These are phyloP conservation scores for Globisporangium orthogonon DNA, from an alignment of 352 stramenopile species.

Conservation along the genomic window DNA sequence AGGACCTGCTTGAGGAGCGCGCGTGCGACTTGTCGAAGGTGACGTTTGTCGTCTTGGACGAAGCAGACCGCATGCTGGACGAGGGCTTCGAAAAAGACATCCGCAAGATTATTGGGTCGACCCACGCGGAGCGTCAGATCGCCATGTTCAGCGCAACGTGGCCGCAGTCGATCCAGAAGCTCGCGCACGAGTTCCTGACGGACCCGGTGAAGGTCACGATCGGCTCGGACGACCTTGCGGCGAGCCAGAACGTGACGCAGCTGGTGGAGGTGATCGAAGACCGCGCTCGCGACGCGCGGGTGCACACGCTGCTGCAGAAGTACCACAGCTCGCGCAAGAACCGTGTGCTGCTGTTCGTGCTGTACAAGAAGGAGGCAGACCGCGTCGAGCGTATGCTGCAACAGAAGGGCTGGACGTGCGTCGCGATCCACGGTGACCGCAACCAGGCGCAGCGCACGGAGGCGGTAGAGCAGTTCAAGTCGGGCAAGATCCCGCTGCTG, in stretches of 20 bases:
- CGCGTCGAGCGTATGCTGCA: conserved; percentile 92
- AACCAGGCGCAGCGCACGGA: conserved; percentile 88
- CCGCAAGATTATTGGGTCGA: conserved; percentile 78
- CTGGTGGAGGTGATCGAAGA: conserved; percentile 94
- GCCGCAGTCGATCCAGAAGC: conserved; percentile 94
- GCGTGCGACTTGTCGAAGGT: conserved; percentile 85
- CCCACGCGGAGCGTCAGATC: conserved; percentile 88
- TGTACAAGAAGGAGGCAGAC: conserved; percentile 99
- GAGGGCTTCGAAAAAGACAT: conserved; percentile 95
- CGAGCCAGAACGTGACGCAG: conserved; percentile 94
- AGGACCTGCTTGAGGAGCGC: conserved; percentile 86
- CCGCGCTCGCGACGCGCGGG: conserved; percentile 75
- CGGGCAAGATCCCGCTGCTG: conserved; percentile 89
- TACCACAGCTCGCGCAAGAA: conserved; percentile 90
- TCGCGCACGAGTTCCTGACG: conserved; percentile 94
- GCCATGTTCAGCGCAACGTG: conserved; percentile 98
- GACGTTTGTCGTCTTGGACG: conserved; percentile 93
- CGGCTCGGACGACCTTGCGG: conserved; percentile 92
- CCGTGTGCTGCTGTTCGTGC: conserved; percentile 94
- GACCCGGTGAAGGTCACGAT: conserved; percentile 93
- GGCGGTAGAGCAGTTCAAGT: conserved; percentile 95
- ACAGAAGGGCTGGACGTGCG: conserved; percentile 89
- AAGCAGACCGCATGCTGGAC: conserved; percentile 93
- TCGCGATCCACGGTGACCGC: conserved; percentile 96
- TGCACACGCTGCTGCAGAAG: conserved; percentile 90